These are phyloP conservation scores for Ilyonectria robusta DNA, from an alignment of 2,329 filamentous ascomycete species.

Conservation along the genomic window DNA sequence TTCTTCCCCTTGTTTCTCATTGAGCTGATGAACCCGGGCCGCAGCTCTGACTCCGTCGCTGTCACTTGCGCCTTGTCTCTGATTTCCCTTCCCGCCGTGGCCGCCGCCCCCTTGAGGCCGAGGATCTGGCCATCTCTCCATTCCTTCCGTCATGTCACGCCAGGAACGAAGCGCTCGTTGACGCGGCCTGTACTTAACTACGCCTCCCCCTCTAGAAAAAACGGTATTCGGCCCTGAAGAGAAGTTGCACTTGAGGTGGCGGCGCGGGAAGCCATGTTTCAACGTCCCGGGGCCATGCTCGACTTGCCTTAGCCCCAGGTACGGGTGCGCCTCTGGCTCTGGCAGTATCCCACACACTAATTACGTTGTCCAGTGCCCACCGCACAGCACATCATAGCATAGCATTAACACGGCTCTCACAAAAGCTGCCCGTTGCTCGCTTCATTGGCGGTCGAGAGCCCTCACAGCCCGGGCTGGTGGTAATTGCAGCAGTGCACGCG, in stretches of 20 bases:
- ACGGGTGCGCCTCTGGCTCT: background rate
- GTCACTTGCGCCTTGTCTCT: background rate
- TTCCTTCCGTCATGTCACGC: background rate
- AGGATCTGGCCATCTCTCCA: background rate
- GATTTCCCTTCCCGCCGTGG: background rate
- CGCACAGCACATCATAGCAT: background rate
- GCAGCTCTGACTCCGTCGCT: background rate
- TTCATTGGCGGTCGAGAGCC: background rate
- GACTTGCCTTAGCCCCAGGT: conserved; percentile 37
- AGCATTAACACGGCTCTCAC: background rate
- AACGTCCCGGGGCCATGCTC: conserved; percentile 26
- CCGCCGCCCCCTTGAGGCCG: background rate
- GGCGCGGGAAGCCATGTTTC: conserved; percentile 34
- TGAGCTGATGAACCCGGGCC: background rate
- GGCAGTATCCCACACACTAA: background rate
- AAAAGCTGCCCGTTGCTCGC: background rate
- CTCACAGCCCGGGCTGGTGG: conserved; percentile 6
- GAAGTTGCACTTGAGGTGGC: conserved; percentile 18
- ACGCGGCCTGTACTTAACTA: background rate
- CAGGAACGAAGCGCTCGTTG: background rate
- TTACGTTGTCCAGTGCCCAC: background rate
- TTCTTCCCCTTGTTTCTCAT: background rate
- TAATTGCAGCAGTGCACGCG: conserved; percentile 1
- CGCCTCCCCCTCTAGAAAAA: background rate
- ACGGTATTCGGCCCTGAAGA: background rate